These are phyloP conservation scores for Fomitopsis betulina DNA, from an alignment of 1,284 basidiomycete species.

Conservation along the genomic window DNA sequence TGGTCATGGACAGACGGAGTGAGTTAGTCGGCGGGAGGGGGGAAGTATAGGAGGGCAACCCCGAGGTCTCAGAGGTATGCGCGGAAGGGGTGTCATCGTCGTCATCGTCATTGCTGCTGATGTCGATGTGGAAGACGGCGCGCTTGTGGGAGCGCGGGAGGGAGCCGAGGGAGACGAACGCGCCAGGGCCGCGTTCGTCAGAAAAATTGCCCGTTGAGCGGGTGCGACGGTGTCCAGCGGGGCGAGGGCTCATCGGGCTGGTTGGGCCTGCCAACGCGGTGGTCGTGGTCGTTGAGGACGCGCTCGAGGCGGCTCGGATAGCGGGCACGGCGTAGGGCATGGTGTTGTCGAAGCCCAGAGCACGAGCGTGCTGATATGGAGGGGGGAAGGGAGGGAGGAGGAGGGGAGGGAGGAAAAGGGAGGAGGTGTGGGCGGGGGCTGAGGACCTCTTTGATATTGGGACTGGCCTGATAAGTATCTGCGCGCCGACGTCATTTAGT, in stretches of 20 bases:
- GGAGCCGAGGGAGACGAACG: constrained; percentile 45
- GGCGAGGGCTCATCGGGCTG: constrained; percentile 19
- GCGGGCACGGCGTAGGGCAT: constrained; percentile 2
- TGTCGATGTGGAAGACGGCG: constrained; percentile 32
- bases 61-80: constrained; percentile 12
- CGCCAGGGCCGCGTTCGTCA: constrained; percentile 44
- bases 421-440: neutral
- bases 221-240: constrained; percentile 20
- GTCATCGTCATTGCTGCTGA: constrained; percentile 30
- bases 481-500: constrained; percentile 3
- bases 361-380: neutral
- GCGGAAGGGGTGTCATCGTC: constrained; percentile 12
- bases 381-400: neutral
- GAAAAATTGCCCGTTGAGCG: constrained; percentile 35
- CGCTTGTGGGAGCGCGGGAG: constrained; percentile 41
- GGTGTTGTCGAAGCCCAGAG: neutral
- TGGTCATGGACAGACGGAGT: constrained; percentile 19
- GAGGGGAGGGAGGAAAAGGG: neutral
- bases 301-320: neutral
- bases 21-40: constrained; percentile 17
- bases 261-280: constrained; percentile 21
- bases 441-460: neutral
- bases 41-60: constrained; percentile 9
- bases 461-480: neutral
- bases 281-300: neutral